Conservation (phyloP, 345 rosid species). For the Moricandia moricandioides region DNA sequence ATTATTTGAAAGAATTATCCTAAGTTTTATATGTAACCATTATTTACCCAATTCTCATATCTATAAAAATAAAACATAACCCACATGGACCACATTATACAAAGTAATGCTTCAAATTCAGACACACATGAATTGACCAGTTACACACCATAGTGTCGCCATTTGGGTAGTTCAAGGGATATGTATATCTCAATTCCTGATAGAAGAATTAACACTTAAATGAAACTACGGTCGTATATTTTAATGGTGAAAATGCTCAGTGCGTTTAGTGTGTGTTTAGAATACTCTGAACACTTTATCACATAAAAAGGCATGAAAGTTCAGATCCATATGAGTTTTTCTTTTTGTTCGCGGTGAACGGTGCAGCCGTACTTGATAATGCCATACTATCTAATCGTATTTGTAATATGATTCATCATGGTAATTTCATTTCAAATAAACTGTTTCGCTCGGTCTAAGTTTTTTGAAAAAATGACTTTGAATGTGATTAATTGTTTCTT, state of each 20-base stretch:
- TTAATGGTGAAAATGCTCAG: not conserved
- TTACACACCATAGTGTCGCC: not conserved
- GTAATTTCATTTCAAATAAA: not conserved
- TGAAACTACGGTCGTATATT: not conserved
- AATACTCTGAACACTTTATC: conserved; percentile 3
- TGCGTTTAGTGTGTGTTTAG: conserved; percentile 2
- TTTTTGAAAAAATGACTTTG: not conserved
- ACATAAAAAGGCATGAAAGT: not conserved
- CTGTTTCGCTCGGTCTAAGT: not conserved
- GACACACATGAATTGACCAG: not conserved
- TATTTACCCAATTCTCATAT: conserved; percentile 11
- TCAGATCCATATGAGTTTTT: conserved; percentile 2
- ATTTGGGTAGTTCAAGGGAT: not conserved
- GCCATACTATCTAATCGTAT: not conserved
- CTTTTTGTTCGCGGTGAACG: not conserved
- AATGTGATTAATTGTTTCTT: not conserved
- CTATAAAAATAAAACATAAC: not conserved
- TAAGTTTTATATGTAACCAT: not conserved
- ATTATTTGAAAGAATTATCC: too few species aligned
- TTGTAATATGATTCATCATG: not conserved
- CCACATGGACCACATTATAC: not conserved
- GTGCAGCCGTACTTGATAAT: not conserved
- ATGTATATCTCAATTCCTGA: not conserved
- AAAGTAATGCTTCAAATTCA: not conserved
- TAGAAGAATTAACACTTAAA: not conserved